Conservation (phyloP, 2,329 filamentous ascomycete species). For the Penicillium sp. region DNA sequence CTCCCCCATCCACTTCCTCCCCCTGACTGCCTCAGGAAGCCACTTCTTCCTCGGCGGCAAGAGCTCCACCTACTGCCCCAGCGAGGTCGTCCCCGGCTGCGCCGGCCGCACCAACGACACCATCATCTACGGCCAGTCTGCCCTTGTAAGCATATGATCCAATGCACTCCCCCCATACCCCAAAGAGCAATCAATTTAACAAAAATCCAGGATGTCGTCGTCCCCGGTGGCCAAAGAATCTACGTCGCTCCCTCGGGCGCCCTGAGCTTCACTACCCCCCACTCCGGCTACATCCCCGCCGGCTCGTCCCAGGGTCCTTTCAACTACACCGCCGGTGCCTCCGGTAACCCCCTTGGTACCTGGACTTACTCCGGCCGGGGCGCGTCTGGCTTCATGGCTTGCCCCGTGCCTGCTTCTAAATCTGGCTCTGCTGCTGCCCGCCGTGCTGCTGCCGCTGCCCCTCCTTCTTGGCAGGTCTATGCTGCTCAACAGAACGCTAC, state of each 20-base stretch:
- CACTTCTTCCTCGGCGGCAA: constrained; percentile 52
- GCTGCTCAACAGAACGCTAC: constrained; percentile 38
- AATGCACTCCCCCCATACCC: constrained; percentile 1
- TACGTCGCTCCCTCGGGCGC: constrained; percentile 57
- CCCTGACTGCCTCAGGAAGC: constrained; percentile 46
- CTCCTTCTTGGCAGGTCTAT: constrained; percentile 40
- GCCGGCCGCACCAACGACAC: constrained; percentile 47
- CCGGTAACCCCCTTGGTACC: constrained; percentile 23
- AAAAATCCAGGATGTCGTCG: constrained; percentile 45
- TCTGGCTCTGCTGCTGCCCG: constrained; percentile 8
- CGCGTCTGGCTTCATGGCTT: constrained; percentile 44
- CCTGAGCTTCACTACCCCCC: constrained; percentile 57
- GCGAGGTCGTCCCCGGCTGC: constrained; percentile 35
- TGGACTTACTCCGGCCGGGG: constrained; percentile 34
- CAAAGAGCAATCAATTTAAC: constrained; percentile 19
- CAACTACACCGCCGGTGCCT: constrained; percentile 31
- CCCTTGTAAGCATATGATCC: constrained; percentile 28
- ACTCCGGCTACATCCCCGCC: constrained; percentile 52
- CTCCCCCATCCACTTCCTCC: constrained; percentile 49
- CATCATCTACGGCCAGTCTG: constrained; percentile 41
- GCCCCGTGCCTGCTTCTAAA: constrained; percentile 28
- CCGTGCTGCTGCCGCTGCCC: constrained; percentile 6
- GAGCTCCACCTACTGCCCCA: constrained; percentile 51
- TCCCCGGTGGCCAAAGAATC: constrained; percentile 62
- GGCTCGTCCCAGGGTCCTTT: constrained; percentile 55